Conservation (phyloP, 108 stramenopile genomes). For the Nitzschia palea region DNA sequence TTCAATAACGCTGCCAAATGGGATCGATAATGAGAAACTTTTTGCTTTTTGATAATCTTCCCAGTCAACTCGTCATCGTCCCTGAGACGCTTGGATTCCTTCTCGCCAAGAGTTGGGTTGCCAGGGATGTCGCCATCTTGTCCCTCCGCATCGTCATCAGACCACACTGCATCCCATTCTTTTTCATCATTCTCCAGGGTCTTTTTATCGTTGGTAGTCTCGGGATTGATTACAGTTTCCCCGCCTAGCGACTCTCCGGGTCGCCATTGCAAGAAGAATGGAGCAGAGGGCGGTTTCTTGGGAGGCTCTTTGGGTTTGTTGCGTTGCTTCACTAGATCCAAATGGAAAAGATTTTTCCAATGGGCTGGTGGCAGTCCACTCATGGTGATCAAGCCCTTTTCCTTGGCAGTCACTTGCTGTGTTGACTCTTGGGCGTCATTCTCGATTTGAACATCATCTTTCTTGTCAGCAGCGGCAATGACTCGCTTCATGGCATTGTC, state of each 20-base stretch:
- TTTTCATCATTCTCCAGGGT: slow-evolving; percentile 46
- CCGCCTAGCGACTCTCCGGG: slow-evolving; percentile 41
- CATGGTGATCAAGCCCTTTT: slow-evolving; percentile 81
- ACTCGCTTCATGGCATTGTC: slow-evolving; percentile 34
- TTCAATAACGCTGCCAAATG: slow-evolving; percentile 67
- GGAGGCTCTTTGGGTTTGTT: slow-evolving; percentile 95
- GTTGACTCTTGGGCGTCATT: slow-evolving; percentile 17
- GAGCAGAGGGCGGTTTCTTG: slow-evolving; percentile 91
- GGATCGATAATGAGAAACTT: slow-evolving; percentile 63
- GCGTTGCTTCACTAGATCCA: slow-evolving; percentile 92
- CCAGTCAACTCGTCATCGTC: slow-evolving; percentile 11
- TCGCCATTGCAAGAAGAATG: slow-evolving; percentile 95
- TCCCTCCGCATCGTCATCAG: slow-evolving; percentile 75
- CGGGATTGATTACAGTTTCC: slow-evolving; percentile 32
- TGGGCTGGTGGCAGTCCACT: slow-evolving; percentile 91
- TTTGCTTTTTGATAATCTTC: slow-evolving; percentile 43
- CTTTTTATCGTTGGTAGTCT: slow-evolving; percentile 20
- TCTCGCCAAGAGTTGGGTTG: slow-evolving; percentile 7
- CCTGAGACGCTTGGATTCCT: slow-evolving; percentile 20
- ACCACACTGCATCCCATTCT: slow-evolving; percentile 84
- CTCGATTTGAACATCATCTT: slow-evolving; percentile 3
- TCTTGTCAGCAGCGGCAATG: background rate
- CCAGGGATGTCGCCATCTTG: slow-evolving; percentile 22
- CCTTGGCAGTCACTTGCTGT: slow-evolving; percentile 46
- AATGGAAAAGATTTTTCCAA: slow-evolving; percentile 95